Evolutionary conservation across 1,139 yeast genomes (phyloP).

Genomic region (Taphrina flavorubra): DNA sequence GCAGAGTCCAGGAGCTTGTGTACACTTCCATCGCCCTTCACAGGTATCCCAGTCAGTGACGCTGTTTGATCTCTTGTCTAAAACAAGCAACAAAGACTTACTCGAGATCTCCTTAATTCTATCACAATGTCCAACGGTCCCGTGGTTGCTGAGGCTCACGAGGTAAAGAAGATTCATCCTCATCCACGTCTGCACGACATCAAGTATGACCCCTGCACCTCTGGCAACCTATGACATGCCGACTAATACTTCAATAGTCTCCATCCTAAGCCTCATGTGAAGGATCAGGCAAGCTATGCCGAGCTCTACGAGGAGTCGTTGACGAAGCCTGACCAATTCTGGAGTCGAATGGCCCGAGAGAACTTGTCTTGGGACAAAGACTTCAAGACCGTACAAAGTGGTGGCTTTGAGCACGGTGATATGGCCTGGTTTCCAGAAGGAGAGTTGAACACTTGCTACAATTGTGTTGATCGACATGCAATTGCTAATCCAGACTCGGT

Average conservation of each 20-base stretch:
- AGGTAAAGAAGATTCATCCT: constrained; percentile 60
- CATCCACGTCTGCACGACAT: constrained; percentile 75
- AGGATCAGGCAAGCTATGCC: constrained; percentile 69
- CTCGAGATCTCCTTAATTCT: no score
- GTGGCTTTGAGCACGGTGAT: constrained; percentile 78
- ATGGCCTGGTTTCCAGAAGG: constrained; percentile 94
- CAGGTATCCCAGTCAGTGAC: not conserved
- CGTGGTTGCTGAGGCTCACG: constrained; percentile 80
- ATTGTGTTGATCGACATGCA: constrained; percentile 97
- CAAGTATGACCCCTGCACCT: constrained; percentile 55
- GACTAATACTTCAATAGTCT: constrained; percentile 48
- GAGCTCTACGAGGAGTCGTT: constrained; percentile 78
- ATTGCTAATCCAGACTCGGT: constrained; percentile 77
- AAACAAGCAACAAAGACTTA: not conserved
- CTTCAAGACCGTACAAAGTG: constrained; percentile 70
- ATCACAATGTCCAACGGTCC: constrained; percentile 49
- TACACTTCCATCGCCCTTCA: not conserved
- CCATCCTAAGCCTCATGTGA: constrained; percentile 54
- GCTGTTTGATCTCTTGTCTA: not conserved
- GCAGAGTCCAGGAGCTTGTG: not conserved
- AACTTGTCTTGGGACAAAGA: constrained; percentile 84
- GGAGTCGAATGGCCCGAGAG: constrained; percentile 80
- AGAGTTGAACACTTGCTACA: constrained; percentile 88
- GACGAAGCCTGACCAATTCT: constrained; percentile 79
- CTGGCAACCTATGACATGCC: constrained; percentile 57